phyloP scores from a whole-genome alignment of 441 rosid genomes.

The Codiaeum variegatum region DNA sequence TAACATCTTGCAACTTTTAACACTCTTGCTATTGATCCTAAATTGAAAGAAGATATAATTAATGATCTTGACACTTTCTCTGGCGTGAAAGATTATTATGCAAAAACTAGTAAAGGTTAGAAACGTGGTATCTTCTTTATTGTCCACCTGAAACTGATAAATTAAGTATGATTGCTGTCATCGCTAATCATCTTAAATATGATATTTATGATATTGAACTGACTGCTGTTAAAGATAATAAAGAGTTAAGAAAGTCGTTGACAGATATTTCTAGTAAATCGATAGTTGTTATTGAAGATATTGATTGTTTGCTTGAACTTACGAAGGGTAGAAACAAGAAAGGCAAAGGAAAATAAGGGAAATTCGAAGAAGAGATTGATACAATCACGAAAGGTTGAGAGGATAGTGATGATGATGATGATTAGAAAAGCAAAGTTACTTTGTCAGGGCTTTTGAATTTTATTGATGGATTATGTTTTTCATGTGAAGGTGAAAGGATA shows the following conservation, averaged over 20 bases:
- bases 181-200: too few relatives aligned
- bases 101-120: constrained; percentile 48
- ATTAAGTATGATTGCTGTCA: background rate
- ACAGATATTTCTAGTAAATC: constrained; percentile 2
- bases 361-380: background rate
- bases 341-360: background rate
- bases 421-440: background rate
- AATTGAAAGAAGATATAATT: constrained; percentile 34
- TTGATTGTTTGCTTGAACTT: constrained; percentile 3
- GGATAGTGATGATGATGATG: background rate
- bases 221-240: background rate
- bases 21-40: constrained; percentile 39
- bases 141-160: constrained; percentile 34
- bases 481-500: background rate
- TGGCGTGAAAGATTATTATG: constrained; percentile 36
- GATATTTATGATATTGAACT: background rate
- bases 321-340: background rate
- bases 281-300: background rate
- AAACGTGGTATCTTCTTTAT: constrained; percentile 31
- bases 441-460: background rate
- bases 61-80: constrained; percentile 38
- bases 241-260: background rate
- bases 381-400: background rate
- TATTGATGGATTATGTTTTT: background rate
- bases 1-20: constrained; percentile 50